Evolutionary conservation across 2,329 filamentous ascomycete species (phyloP), one percentile per base, ranked within the genome.

Genomic region (Phyllosticta citrichinensis): DNA sequence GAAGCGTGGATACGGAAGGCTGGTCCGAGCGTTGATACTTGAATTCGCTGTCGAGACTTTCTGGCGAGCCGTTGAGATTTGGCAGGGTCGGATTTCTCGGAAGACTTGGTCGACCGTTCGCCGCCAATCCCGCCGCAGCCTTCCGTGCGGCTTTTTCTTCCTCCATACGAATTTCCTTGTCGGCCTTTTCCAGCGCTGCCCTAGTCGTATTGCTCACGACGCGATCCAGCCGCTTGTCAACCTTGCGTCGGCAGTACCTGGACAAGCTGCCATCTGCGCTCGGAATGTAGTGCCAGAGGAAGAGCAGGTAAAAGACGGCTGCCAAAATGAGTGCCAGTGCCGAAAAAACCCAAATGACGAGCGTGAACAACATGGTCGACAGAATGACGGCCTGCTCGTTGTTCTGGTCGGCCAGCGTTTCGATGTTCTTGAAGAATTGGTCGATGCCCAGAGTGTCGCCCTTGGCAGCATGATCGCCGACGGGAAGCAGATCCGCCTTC

Each of bases 231-330:
- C 91, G 82, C 68, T 84, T 87, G 75, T 96, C 95, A 71, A 96
- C 87, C 77, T 97, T 97, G 54, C 91, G 87, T 64, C 89, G 87
- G 72, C 94, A 97, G 76, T 96, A 99, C 25, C 86, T 86, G 5
- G 85, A 84, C 30, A 99, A 80, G 8, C 88, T 87, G 5, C 91
- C 90, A 69, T 97, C 91, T 11, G 84, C 80, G 40, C 83, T 82
- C 1, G 92, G 91, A 63, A 99, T 93, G 75, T 93, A 94, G 74
- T 94, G 89, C 83, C 89, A 96, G 5, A 99, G 81, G 73, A 96
- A 99, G 68, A 90, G 83, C 47, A 96, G 74, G 74, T 96, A 97
- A 63, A 96, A 85, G 1, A 95, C 68, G 22, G 86, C 77, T 0
- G 89, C 91, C 10, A 89, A 70, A n/a, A 93, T 76, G 57, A 97